These are phyloP conservation scores for Echeveria elegans DNA, from an alignment of 164 flowering plant genomes.

Conservation along the genomic window DNA sequence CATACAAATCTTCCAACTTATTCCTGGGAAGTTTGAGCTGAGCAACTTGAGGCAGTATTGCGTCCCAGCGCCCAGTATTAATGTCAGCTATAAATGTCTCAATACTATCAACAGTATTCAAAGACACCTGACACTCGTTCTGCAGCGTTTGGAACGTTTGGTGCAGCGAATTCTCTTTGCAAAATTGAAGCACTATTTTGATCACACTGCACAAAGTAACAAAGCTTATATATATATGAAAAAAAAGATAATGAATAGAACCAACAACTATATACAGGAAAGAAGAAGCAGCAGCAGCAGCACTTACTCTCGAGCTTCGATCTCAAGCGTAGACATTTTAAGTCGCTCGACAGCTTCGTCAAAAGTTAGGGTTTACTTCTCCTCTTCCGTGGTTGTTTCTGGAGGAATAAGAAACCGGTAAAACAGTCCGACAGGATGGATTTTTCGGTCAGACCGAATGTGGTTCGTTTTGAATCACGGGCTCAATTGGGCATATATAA, in stretches of 20 bases:
- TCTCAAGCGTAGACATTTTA: slow-evolving; percentile 67
- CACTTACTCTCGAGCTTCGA: slow-evolving; percentile 88
- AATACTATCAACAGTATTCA: slow-evolving; percentile 91
- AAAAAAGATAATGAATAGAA: no score
- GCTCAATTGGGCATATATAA: no score
- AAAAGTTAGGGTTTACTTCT: background rate
- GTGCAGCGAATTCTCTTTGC: slow-evolving; percentile 93
- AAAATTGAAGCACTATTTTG: slow-evolving; percentile 94
- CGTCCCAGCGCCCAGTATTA: slow-evolving; percentile 95
- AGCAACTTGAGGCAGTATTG: slow-evolving; percentile 85
- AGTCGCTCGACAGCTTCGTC: background rate
- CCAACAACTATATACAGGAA: background rate
- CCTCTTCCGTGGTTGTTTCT: background rate
- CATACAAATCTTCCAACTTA: slow-evolving; percentile 92
- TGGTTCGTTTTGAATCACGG: no score
- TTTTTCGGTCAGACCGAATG: background rate
- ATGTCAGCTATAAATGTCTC: slow-evolving; percentile 93
- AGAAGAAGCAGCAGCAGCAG: background rate
- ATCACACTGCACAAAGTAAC: slow-evolving; percentile 86
- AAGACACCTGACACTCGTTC: slow-evolving; percentile 92
- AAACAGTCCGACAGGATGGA: no score
- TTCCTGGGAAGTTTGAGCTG: slow-evolving; percentile 95
- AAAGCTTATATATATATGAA: background rate
- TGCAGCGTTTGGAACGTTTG: slow-evolving; percentile 91
- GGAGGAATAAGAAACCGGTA: no score